Evolutionary conservation across 805 yeast genomes (phyloP), one percentile per base, ranked within the genome.

Genomic region (Teunomyces atbi): DNA sequence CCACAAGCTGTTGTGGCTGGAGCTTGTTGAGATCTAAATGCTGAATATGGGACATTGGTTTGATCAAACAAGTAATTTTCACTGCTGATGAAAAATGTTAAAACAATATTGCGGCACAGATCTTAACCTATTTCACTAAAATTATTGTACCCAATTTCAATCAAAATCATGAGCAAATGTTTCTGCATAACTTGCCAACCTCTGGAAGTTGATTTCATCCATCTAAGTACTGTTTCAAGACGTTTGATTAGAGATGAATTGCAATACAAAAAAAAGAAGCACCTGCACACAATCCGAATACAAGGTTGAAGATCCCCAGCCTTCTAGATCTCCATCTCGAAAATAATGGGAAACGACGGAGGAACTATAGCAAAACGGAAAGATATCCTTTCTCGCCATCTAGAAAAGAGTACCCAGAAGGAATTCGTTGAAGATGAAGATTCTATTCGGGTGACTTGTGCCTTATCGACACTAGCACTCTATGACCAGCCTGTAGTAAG

Each of bases 1-100:
- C 91, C 23, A 82, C 73, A 42, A 94, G 75, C 65, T 94, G 98
- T 61, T 89, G 92, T 1, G 95, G 86, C 40, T 82, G 82, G 45
- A 94, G 78, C 55, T 81, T 76, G 15, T 81, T 73, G 54, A 89
- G 73, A 56, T 90, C 94, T 16, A 36, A 36, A n/a, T 36, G 39
- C 28, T 36, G 39, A 20, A 36, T 36, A 36, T 36, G 26, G 16
- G 39, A 36, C 39, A 23, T 6, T n/a, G 28, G 10, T 20, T 21
- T 20, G 28, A 19, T 36, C 39, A 36, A 21, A n/a, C 33, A 16
- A 13, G 16, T 41, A 34, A 15, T 33, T 30, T 37, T 47, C 50
- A 7, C 39, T 42, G 26, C 8, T 36, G 18, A 26, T 21, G 39
- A 36, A 36, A 36, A 36, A 36, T 23, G 23, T 19, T 34, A 13